These are phyloP conservation scores for Phaeosphaeria sp. DNA, from an alignment of 2,329 filamentous ascomycete genomes.

Conservation along the genomic window DNA sequence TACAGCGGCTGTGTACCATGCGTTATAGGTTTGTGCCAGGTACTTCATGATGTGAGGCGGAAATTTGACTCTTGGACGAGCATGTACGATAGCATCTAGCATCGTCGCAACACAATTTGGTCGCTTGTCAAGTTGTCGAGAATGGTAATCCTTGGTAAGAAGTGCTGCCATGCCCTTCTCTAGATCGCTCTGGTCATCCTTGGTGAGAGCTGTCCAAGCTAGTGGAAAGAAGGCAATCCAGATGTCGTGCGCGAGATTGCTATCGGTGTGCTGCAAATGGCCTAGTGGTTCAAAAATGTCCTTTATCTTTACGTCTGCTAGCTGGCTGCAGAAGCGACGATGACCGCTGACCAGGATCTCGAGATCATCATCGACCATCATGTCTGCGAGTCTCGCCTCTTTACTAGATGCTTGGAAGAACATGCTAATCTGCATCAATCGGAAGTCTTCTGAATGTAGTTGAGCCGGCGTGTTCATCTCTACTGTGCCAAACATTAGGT, in stretches of 20 bases:
- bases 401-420: constrained; percentile 76
- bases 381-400: constrained; percentile 66
- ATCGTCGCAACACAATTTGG: constrained; percentile 96
- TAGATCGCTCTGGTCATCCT: constrained; percentile 87
- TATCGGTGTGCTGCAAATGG: constrained; percentile 90
- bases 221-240: constrained; percentile 93
- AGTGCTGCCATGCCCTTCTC: constrained; percentile 90
- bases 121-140: constrained; percentile 89
- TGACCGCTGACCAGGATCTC: constrained; percentile 80
- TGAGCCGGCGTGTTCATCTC: constrained; percentile 82
- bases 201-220: constrained; percentile 87
- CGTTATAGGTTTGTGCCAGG: constrained; percentile 89
- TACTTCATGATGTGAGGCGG: constrained; percentile 97
- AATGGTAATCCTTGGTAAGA: constrained; percentile 94
- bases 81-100: constrained; percentile 83
- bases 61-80: constrained; percentile 87
- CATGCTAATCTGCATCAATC: constrained; percentile 73
- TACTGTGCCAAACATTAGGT: constrained; percentile 87
- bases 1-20: constrained; percentile 93
- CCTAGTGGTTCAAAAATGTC: constrained; percentile 89
- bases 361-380: constrained; percentile 82
- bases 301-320: constrained; percentile 84
- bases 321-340: constrained; percentile 80
- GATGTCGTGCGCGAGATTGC: constrained; percentile 80
- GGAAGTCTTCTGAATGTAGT: constrained; percentile 84